A percentile compares a stretch with the other conserved stretches of the same genome.
These are phyloP conservation scores for Suhomyces faveliae DNA, from an alignment of 805 yeast genomes.

Conservation along the genomic window DNA sequence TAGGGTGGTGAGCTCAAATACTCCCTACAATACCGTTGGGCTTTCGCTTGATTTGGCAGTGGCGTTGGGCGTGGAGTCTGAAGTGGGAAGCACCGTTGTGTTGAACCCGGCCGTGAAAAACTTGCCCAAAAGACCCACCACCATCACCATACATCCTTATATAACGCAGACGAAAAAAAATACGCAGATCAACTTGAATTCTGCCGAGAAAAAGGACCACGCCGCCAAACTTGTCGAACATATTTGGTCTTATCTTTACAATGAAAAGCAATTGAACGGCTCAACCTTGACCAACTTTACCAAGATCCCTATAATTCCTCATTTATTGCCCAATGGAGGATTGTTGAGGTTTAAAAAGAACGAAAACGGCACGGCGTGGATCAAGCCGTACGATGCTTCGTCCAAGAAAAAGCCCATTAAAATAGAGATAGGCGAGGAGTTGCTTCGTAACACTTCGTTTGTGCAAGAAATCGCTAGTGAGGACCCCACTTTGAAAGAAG, in stretches of 20 bases:
- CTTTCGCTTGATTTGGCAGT: constrained; percentile 53
- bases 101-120: constrained; percentile 46
- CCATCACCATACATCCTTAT: constrained; percentile 54
- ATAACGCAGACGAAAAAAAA: constrained; percentile 41
- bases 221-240: constrained; percentile 17
- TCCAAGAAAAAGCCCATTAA: constrained; percentile 26
- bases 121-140: constrained; percentile 37
- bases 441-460: constrained; percentile 46
- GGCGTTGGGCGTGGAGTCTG: constrained; percentile 51
- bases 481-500: constrained; percentile 13
- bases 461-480: constrained; percentile 16
- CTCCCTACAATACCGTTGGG: constrained; percentile 45
- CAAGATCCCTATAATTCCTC: constrained; percentile 51
- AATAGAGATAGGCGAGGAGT: constrained; percentile 52
- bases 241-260: constrained; percentile 19
- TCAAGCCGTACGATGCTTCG: constrained; percentile 30
- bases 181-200: constrained; percentile 27
- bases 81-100: constrained; percentile 53
- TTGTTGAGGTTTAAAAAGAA: constrained; percentile 48
- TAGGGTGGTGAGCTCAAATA: constrained; percentile 37
- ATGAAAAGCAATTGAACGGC: constrained; percentile 17
- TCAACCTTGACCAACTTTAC: constrained; percentile 49
- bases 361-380: constrained; percentile 45
- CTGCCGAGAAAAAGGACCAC: constrained; percentile 29
- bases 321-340: constrained; percentile 58